These are phyloP conservation scores for Otatea glauca DNA, from an alignment of 176 grass and related monocot genomes.

Conservation along the genomic window DNA sequence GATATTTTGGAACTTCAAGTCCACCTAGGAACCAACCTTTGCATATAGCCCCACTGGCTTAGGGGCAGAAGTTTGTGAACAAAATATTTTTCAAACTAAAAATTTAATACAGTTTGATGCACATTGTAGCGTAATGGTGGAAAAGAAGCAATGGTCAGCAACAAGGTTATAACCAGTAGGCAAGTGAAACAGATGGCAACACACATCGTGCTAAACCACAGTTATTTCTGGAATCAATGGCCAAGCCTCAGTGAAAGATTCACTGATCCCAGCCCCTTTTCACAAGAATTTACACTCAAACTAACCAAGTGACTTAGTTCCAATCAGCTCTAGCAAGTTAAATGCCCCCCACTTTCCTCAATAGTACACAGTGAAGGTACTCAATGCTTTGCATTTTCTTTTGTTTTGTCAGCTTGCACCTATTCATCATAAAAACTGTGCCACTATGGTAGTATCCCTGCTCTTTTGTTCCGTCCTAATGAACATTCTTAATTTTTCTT, in stretches of 20 bases:
- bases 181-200: neutral
- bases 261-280: neutral
- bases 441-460: neutral
- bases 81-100: neutral
- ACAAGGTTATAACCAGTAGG: neutral
- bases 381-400: neutral
- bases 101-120: neutral
- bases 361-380: neutral
- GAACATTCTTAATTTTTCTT: slow-evolving; percentile 16
- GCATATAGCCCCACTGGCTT: neutral
- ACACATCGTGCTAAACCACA: neutral
- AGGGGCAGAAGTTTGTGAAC: neutral
- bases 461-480: neutral
- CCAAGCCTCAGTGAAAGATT: neutral
- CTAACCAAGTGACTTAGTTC: neutral
- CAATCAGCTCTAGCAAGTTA: neutral
- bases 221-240: neutral
- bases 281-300: neutral
- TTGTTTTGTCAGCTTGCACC: neutral
- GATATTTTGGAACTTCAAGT: neutral
- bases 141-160: neutral
- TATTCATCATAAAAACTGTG: neutral
- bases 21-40: neutral
- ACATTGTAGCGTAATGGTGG: neutral
- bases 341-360: neutral